Evolutionary conservation across 768 basidiomycete species (phyloP).

Genomic region (Boletus pseudo-olivaceus): DNA sequence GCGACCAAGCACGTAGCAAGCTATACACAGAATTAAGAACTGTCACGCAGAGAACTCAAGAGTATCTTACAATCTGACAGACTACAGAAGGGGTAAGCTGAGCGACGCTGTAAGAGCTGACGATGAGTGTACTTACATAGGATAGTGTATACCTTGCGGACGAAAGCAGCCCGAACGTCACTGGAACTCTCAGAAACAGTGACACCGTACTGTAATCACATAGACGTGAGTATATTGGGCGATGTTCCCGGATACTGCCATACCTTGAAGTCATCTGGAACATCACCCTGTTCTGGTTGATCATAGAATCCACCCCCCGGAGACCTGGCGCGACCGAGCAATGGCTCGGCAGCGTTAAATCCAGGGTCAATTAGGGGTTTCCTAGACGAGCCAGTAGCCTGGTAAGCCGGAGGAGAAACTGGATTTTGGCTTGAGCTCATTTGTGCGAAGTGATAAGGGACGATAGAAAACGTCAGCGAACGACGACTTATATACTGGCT

Average conservation of each 20-base stretch:
- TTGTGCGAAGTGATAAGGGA: conserved; percentile 28
- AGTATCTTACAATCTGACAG: conserved; percentile 60
- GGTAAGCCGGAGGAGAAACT: conserved; percentile 58
- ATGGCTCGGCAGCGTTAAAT: conserved; percentile 48
- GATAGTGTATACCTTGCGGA: conserved; percentile 89
- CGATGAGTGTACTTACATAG: conserved; percentile 57
- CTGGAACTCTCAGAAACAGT: conserved; percentile 72
- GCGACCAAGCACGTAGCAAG: conserved; percentile 78
- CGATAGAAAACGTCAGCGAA: conserved; percentile 5
- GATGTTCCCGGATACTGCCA: conserved; percentile 7
- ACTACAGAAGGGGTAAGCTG: conserved; percentile 40
- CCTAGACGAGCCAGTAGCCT: conserved; percentile 38
- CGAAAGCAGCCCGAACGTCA: conserved; percentile 80
- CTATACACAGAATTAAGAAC: conserved; percentile 27
- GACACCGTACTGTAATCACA: conserved; percentile 62
- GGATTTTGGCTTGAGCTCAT: conserved; percentile 59
- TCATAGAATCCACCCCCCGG: conserved; percentile 58
- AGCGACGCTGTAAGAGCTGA: not conserved
- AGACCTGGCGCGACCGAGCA: conserved; percentile 49
- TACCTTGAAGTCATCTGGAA: conserved; percentile 95
- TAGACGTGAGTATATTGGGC: conserved; percentile 1
- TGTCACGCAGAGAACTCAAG: not conserved
- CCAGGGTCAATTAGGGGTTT: conserved; percentile 32
- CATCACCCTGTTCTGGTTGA: conserved; percentile 68
- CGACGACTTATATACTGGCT: conserved; percentile 17